Conservation (phyloP, 495 filamentous ascomycete genomes). For the Parachaetomium inaequale region DNA sequence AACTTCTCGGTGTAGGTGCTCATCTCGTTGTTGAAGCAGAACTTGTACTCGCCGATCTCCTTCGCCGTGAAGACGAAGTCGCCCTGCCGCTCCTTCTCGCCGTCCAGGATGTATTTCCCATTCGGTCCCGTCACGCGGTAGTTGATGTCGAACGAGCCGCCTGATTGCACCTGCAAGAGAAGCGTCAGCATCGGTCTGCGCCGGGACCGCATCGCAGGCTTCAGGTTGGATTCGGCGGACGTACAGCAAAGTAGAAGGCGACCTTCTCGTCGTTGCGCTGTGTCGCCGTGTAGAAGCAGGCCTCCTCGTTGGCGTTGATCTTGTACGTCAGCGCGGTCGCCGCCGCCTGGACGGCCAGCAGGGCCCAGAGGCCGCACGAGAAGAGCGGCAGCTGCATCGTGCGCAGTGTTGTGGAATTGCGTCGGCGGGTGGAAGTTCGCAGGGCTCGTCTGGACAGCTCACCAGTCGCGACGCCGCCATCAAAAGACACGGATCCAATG, state of each 20-base stretch:
- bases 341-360: conserved; percentile 54
- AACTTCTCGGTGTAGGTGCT: conserved; percentile 96
- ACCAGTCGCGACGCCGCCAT: conserved; percentile 23
- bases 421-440: conserved; percentile 10
- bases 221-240: conserved; percentile 29
- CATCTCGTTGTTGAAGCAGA: conserved; percentile 99
- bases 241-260: conserved; percentile 97
- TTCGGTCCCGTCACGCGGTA: conserved; percentile 82
- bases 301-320: conserved; percentile 82
- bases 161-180: conserved; percentile 77
- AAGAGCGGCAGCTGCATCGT: conserved; percentile 51
- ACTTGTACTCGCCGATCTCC: conserved; percentile 87
- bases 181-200: not conserved
- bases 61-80: conserved; percentile 98
- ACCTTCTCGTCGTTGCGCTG: conserved; percentile 77
- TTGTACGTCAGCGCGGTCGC: conserved; percentile 95
- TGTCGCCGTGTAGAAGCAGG: conserved; percentile 86
- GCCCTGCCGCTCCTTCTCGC: conserved; percentile 88
- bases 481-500: conserved; percentile 21
- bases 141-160: conserved; percentile 93
- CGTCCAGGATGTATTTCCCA: conserved; percentile 79
- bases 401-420: conserved; percentile 15
- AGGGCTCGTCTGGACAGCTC: conserved; percentile 27
- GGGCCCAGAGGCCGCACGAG: conserved; percentile 60
- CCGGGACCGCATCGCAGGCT: not conserved